phyloP scores from a whole-genome alignment of 306 rosid genomes.

The Abrus pulchellus region DNA sequence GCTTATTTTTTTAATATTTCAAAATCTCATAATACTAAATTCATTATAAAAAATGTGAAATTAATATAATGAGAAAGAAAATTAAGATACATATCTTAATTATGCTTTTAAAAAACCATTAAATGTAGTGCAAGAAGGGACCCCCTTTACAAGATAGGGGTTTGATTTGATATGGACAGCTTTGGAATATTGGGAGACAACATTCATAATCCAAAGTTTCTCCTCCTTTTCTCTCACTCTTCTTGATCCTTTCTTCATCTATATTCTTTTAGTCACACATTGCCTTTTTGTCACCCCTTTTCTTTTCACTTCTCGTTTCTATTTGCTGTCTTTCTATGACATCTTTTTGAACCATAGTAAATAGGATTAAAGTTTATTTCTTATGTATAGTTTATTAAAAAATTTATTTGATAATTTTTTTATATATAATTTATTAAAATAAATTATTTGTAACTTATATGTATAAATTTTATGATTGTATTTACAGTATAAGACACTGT shows the following conservation, averaged over 20 bases:
- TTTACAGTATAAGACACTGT: no score
- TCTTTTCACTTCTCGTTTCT: conserved; percentile 55
- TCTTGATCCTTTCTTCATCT: conserved; percentile 45
- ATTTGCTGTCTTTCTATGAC: conserved; percentile 50
- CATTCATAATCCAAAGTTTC: conserved; percentile 70
- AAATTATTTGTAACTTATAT: no score
- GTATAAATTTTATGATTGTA: no score
- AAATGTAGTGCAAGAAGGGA: conserved; percentile 50
- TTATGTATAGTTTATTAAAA: no score
- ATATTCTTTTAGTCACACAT: conserved; percentile 58
- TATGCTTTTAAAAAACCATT: neutral
- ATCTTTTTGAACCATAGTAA: conserved; percentile 29
- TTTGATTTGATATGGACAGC: conserved; percentile 73
- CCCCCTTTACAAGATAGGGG: conserved; percentile 59
- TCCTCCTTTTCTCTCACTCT: conserved; percentile 51
- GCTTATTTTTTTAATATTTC: neutral
- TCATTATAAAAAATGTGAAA: conserved; percentile 1
- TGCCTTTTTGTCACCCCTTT: conserved; percentile 70
- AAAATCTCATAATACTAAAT: neutral
- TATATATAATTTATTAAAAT: no score
- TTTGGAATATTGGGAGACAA: conserved; percentile 90
- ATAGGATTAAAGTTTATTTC: neutral
- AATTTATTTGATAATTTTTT: no score
- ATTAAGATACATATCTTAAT: neutral
- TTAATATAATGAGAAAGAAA: conserved; percentile 16